Percentiles rank a stretch among this genome's conserved stretches.
phyloP scores from a whole-genome alignment of 1,139 yeast genomes.

The Lizanozyma gosingica region DNA sequence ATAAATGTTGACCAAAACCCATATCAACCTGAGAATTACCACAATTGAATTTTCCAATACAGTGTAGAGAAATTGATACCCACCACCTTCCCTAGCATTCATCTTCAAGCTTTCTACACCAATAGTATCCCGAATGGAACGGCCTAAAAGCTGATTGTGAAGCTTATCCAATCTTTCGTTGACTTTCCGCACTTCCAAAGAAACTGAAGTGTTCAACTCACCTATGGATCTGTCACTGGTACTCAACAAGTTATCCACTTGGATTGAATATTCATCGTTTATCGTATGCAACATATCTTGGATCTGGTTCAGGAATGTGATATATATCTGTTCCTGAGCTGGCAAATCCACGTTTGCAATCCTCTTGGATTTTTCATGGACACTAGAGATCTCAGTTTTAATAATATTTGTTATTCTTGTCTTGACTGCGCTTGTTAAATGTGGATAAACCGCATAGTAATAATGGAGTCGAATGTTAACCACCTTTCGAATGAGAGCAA shows the following conservation, averaged over 20 bases:
- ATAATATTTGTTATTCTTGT: constrained; percentile 15
- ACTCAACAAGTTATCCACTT: constrained; percentile 58
- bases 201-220: constrained; percentile 74
- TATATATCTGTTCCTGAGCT: constrained; percentile 25
- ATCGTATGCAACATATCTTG: constrained; percentile 30
- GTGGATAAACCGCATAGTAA: constrained; percentile 18
- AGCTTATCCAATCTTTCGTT: constrained; percentile 59
- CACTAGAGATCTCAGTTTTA: constrained; percentile 11
- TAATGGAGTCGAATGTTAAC: background rate
- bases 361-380: constrained; percentile 14
- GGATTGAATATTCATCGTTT: constrained; percentile 37
- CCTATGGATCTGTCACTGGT: constrained; percentile 71
- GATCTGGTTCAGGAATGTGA: constrained; percentile 26
- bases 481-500: background rate
- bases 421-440: constrained; percentile 13
- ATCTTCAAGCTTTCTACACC: background rate
- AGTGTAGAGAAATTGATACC: constrained; percentile 1
- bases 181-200: constrained; percentile 62
- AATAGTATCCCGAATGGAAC: background rate
- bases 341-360: constrained; percentile 30
- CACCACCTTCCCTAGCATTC: background rate
- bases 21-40: background rate
- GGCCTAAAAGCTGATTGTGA: constrained; percentile 8
- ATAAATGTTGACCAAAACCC: constrained; percentile 1
- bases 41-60: constrained; percentile 2